These are phyloP conservation scores for Lanmaoa pseudosensibilis DNA, from an alignment of 768 basidiomycete species.

Conservation along the genomic window DNA sequence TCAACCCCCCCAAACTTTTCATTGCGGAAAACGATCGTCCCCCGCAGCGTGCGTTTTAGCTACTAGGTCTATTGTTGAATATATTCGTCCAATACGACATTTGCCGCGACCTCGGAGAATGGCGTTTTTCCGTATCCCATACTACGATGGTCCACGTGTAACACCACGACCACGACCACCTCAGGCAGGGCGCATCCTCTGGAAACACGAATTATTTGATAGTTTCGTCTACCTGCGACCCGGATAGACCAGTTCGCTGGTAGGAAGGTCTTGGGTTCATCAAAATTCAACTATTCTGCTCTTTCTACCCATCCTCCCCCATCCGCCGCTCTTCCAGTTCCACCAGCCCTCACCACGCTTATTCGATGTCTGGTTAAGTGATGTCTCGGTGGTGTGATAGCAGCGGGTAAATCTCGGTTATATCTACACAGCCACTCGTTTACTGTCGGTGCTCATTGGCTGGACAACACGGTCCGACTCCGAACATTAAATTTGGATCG, in stretches of 20 bases:
- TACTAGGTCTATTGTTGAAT: constrained; percentile 11
- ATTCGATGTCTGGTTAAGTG: too few species aligned
- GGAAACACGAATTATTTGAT: background rate
- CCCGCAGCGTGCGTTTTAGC: background rate
- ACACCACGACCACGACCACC: background rate
- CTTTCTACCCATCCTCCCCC: too few species aligned
- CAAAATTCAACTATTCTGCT: too few species aligned
- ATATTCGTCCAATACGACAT: background rate
- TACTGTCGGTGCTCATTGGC: too few species aligned
- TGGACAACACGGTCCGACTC: too few species aligned
- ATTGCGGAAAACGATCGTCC: constrained; percentile 18
- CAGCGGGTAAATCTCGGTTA: too few species aligned
- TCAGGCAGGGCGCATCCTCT: background rate
- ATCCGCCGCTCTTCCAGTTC: too few species aligned
- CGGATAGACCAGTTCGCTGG: constrained; percentile 1
- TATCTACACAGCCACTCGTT: too few species aligned
- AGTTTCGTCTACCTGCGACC: background rate
- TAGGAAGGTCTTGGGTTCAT: background rate
- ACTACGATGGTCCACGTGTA: background rate
- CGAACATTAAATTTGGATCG: too few species aligned
- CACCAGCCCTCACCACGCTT: too few species aligned
- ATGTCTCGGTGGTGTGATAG: too few species aligned
- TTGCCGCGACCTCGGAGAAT: background rate
- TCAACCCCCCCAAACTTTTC: constrained; percentile 1
- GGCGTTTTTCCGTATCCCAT: background rate